phyloP scores from a whole-genome alignment of 805 yeast species.

The Candida argentea region DNA sequence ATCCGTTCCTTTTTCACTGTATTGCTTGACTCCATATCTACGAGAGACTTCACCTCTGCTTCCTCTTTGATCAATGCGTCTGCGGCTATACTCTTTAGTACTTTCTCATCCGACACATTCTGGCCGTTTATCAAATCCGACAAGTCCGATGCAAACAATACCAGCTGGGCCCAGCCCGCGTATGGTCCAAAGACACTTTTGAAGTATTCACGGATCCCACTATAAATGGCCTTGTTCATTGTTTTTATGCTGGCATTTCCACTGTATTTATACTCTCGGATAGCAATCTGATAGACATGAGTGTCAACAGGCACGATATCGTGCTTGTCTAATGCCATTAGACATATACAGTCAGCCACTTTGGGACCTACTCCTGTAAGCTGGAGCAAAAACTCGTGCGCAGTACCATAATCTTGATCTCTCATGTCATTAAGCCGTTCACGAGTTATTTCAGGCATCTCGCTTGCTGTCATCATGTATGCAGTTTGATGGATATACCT shows the following conservation, averaged over 20 bases:
- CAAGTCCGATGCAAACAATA: conserved; percentile 79
- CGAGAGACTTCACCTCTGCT: no score
- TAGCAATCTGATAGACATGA: conserved; percentile 85
- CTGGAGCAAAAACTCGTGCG: conserved; percentile 49
- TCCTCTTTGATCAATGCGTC: conserved; percentile 1
- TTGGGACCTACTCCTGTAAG: conserved; percentile 93
- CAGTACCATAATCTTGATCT: conserved; percentile 35
- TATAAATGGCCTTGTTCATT: conserved; percentile 43
- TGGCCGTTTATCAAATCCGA: conserved; percentile 61
- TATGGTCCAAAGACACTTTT: conserved; percentile 71
- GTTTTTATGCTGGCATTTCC: conserved; percentile 31
- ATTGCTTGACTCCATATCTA: no score
- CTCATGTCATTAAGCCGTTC: conserved; percentile 35
- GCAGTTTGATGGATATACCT: conserved; percentile 80
- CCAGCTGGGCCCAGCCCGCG: conserved; percentile 99
- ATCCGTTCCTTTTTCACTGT: no score
- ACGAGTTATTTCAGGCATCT: conserved; percentile 24
- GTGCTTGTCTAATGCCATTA: conserved; percentile 83
- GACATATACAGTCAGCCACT: conserved; percentile 92
- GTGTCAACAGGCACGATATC: conserved; percentile 93
- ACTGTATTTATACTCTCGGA: conserved; percentile 62
- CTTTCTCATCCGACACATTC: conserved; percentile 14
- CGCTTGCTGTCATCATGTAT: conserved; percentile 32
- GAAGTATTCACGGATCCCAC: conserved; percentile 49
- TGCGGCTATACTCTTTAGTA: not conserved